phyloP scores from a whole-genome alignment of 306 rosid genomes.

The Vigna mungo region DNA sequence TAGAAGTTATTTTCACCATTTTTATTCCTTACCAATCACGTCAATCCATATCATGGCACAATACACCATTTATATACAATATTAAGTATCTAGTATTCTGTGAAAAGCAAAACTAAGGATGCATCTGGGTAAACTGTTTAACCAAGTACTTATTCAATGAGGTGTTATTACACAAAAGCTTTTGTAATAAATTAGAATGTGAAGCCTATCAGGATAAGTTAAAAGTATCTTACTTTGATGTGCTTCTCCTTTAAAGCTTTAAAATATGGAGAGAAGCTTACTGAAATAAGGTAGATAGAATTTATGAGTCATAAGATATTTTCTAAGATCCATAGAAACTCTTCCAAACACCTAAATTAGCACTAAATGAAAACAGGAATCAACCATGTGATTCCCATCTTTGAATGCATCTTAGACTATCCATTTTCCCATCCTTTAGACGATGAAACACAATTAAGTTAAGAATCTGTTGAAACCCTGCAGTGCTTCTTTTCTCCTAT shows the following conservation, averaged over 20 bases:
- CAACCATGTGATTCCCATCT: background rate
- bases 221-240: background rate
- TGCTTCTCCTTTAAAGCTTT: background rate
- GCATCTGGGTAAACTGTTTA: background rate
- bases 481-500: constrained; percentile 1
- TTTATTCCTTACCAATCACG: background rate
- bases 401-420: constrained; percentile 7
- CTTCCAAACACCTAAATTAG: background rate
- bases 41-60: constrained; percentile 12
- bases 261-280: background rate
- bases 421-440: background rate
- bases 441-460: background rate
- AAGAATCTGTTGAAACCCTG: background rate
- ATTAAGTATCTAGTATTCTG: background rate
- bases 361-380: background rate
- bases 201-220: background rate
- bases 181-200: background rate
- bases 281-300: background rate
- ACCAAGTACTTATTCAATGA: background rate
- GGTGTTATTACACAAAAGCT: background rate
- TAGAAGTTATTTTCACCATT: constrained; percentile 12
- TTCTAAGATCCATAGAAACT: background rate
- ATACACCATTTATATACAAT: background rate
- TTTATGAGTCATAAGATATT: background rate
- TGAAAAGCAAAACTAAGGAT: constrained; percentile 9